Evolutionary conservation across 1,284 basidiomycete genomes (phyloP).

Genomic region (Trichosporon sp.): DNA sequence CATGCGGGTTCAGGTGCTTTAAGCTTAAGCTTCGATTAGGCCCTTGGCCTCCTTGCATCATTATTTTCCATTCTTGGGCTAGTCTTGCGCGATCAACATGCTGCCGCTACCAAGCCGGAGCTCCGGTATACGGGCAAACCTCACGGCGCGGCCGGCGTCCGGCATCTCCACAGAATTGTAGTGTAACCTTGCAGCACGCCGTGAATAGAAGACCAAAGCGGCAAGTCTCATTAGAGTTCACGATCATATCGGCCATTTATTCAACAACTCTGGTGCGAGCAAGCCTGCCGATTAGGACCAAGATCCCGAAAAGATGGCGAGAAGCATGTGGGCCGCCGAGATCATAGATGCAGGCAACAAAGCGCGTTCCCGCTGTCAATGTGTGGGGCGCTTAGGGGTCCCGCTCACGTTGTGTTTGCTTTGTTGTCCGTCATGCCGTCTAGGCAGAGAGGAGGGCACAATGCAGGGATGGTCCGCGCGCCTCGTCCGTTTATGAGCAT

Average conservation of each 20-base stretch:
- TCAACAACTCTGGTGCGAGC: neutral
- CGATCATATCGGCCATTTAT: neutral
- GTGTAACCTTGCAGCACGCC: neutral
- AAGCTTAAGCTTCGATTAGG: neutral
- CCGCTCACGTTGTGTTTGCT: too few species aligned
- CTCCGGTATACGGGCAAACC: neutral
- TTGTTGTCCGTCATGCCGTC: too few species aligned
- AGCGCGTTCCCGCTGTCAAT: neutral
- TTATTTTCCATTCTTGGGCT: neutral
- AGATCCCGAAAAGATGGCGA: neutral
- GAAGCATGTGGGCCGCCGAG: neutral
- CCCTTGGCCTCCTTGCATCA: neutral
- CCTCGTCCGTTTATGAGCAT: neutral
- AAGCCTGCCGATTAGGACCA: neutral
- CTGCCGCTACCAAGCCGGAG: neutral
- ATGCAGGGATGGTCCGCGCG: too few species aligned
- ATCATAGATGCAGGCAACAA: neutral
- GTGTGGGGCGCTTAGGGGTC: too few species aligned
- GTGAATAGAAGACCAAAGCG: neutral
- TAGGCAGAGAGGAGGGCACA: too few species aligned
- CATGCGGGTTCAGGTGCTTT: neutral
- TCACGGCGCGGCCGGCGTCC: neutral
- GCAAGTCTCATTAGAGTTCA: neutral
- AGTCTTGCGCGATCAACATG: neutral
- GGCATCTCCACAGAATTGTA: neutral